Evolutionary conservation across 2,329 filamentous ascomycete genomes (phyloP).

Genomic region (Parasarocladium wereldwijsianum): DNA sequence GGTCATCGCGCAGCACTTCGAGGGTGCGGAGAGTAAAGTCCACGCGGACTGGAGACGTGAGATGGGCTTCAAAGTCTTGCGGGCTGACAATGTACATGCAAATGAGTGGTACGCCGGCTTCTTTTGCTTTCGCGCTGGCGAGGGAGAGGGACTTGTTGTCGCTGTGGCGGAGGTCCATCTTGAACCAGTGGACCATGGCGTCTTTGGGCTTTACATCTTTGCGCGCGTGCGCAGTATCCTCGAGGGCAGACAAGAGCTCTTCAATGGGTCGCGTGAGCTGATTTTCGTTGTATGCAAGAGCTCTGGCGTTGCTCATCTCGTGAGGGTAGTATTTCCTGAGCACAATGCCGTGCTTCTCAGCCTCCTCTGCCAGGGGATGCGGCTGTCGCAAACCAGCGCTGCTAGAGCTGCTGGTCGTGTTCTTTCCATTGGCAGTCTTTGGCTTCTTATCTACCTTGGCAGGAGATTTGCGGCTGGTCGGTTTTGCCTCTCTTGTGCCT

Average conservation of each 20-base stretch:
- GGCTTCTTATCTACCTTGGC: conserved; percentile 17
- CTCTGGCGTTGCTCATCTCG: conserved; percentile 74
- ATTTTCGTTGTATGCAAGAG: conserved; percentile 56
- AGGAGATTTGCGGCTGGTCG: conserved; percentile 8
- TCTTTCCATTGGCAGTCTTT: conserved; percentile 14
- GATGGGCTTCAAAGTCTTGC: conserved; percentile 71
- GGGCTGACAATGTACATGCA: conserved; percentile 69
- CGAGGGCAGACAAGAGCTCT: conserved; percentile 43
- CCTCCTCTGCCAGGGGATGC: conserved; percentile 29
- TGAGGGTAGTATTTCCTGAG: conserved; percentile 66
- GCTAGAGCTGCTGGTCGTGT: conserved; percentile 6
- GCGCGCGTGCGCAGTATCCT: conserved; percentile 41
- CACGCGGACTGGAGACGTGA: conserved; percentile 56
- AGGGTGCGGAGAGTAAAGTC: conserved; percentile 71
- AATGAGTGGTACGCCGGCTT: conserved; percentile 56
- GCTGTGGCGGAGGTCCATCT: conserved; percentile 56
- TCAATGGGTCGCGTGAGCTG: conserved; percentile 61
- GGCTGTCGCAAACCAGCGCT: conserved; percentile 22
- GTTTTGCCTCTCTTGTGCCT: no score
- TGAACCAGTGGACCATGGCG: conserved; percentile 82
- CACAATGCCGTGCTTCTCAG: conserved; percentile 45
- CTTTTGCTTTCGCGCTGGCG: conserved; percentile 51
- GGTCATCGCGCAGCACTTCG: conserved; percentile 45
- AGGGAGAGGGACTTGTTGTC: conserved; percentile 62
- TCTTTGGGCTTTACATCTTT: conserved; percentile 35